Evolutionary conservation across 148 eudicot species (phyloP).

Genomic region (Beta vulgaris): DNA sequence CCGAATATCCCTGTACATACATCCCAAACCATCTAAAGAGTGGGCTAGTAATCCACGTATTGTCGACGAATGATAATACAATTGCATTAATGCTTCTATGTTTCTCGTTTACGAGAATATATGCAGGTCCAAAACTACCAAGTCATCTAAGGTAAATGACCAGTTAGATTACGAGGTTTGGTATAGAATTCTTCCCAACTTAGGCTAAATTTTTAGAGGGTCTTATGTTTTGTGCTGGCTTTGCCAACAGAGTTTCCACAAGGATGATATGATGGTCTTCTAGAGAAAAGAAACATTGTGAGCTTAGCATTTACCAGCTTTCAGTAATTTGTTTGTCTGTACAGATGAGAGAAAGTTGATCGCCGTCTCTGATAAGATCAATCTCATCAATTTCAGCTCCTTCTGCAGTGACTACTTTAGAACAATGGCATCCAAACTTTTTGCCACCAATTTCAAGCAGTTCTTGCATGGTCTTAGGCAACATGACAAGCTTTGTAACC

Average conservation of each 20-base stretch:
- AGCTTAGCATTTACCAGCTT: constrained; percentile 20
- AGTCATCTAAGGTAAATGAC: background rate
- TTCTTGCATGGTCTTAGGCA: constrained; percentile 62
- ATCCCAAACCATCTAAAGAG: background rate
- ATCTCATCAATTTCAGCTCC: constrained; percentile 73
- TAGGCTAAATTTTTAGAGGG: background rate
- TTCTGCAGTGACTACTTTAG: constrained; percentile 40
- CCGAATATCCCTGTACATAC: background rate
- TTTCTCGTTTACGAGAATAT: background rate
- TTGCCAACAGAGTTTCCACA: background rate
- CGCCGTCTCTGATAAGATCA: constrained; percentile 66
- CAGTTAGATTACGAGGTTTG: background rate
- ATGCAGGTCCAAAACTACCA: background rate
- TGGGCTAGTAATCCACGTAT: no score
- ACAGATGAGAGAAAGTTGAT: constrained; percentile 52
- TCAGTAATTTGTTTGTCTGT: constrained; percentile 16
- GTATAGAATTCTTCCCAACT: background rate
- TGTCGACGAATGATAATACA: background rate
- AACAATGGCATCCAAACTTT: constrained; percentile 45
- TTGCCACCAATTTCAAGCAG: constrained; percentile 50
- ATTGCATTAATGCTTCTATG: no score
- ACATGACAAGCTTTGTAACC: constrained; percentile 34
- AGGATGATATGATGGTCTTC: background rate
- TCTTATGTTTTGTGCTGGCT: background rate
- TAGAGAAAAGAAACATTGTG: background rate